Evolutionary conservation across 2,329 filamentous ascomycete species (phyloP).

Genomic region (Pseudogymnoascus sp.): DNA sequence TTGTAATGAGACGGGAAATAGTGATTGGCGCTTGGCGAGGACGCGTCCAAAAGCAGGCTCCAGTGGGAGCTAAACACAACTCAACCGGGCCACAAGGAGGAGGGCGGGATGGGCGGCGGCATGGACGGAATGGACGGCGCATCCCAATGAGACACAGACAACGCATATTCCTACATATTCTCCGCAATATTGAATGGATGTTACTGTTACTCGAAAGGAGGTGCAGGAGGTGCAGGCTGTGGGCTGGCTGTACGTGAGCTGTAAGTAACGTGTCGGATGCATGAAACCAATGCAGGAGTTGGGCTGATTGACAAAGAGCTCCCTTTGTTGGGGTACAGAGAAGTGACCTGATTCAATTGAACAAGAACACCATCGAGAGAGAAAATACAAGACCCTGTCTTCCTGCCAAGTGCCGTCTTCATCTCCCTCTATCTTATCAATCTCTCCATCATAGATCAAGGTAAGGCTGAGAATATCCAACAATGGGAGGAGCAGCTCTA

Average conservation of each 20-base stretch:
- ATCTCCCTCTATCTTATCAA: neutral
- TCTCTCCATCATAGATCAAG: neutral
- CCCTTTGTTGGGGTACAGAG: neutral
- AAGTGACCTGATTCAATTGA: neutral
- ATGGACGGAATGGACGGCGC: neutral
- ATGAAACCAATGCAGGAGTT: neutral
- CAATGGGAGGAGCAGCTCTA: neutral
- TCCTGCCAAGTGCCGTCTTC: neutral
- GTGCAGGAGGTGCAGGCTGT: neutral
- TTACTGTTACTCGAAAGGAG: neutral
- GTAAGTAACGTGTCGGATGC: neutral
- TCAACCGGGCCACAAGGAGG: neutral
- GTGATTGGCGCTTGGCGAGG: constrained; percentile 3
- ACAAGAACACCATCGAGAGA: neutral
- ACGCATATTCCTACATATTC: constrained; percentile 2
- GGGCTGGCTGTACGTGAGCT: neutral
- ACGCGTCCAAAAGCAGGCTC: neutral
- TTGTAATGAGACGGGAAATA: neutral
- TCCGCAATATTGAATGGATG: neutral
- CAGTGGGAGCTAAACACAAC: constrained; percentile 6
- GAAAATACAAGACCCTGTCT: neutral
- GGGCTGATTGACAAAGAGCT: neutral
- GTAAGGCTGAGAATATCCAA: neutral
- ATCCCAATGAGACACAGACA: neutral
- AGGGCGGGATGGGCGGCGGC: neutral